Evolutionary conservation across 257 asterid genomes (phyloP), one percentile per base, ranked within the genome.

Genomic region (Solanum clarkiae): DNA sequence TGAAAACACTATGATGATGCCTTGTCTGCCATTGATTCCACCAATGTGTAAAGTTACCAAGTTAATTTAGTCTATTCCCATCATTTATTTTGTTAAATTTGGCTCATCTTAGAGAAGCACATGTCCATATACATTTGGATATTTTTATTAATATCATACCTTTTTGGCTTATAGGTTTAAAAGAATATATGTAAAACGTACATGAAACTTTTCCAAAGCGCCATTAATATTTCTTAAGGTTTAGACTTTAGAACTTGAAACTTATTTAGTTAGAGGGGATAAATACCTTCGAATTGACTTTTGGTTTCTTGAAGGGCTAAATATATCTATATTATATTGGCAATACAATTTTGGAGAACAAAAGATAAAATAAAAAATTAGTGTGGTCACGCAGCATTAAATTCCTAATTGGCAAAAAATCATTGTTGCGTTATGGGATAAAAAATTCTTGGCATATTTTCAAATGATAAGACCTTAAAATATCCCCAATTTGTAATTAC

Each of bases 1-100:
- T 80, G 65, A 70, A 83, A 53, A 88, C 86, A 92, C 87, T 84
- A 86, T 90, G 93, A 91, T 90, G 92, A 90, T 88, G 91, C 87
- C 80, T 89, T 84, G 95, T 91, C 95, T 89, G 91, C 95, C 94
- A 92, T 88, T 66, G 84, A 68, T 82, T 86, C 87, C 62, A 80
- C 82, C 83, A 84, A 71, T 85, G 81, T 77, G 59, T 36, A 86
- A 82, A 82, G 32, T 32, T 82, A 62, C 26, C 17, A 75, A 75
- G 81, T 74, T 75, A 75, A 75, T 49, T 75, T 49, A 75, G 62
- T 49, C 82, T 49, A 75, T 49, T 75, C 62, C 18, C 8, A 15
- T 75, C 22, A 75, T 75, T 75, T 75, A 49, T 22, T 68, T 49
- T 75, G 44, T 75, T 49, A 15, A 49, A 77, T 26, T 49, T 77